Evolutionary conservation across 345 rosid species (phyloP), one percentile per base, ranked within the genome.

Genomic region (Bretschneidera sinensis): DNA sequence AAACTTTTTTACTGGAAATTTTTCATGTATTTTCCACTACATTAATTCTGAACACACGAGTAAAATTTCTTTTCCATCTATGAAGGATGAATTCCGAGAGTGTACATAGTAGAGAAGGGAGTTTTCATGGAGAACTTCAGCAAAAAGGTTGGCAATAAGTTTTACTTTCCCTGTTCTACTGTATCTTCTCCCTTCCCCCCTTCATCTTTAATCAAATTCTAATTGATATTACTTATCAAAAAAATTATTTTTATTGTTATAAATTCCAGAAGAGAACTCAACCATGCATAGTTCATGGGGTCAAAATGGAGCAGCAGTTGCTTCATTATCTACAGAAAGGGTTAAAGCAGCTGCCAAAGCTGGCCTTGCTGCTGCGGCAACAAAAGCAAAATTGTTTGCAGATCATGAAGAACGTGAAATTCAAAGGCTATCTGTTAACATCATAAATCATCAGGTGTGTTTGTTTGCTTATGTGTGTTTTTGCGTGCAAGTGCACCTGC

Each of bases 381-480:
- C 85, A 24, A 94, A 94, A 75, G 92, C 96, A 43, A 94, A 94
- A 72, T 74, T 90, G 70, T 94, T 94, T 83, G 97, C 99, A 0
- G 99, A 94, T 76, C 99, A 94, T 67, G 99, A 94, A 74, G 99
- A 94, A 64, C 86, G 99, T 1, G 99, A 94, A 78, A 94, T 94
- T 70, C 99, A 94, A 76, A 86, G 97, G 72, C 82, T 90, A 17
- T 90, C 97, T 63, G 99, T 97, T 23, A 94, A 86, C 69, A 90
- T 94, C 21, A 77, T 94, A 70, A 94, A 94, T 70, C 90, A 94
- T 73, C 97, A 94, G 95, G 99, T 86, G 77, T 34, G 25, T 25
- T 28, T 39, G 9, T 14, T 5, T 31, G 35, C 35, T 4, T 31
- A 4, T 31, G 9, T 31, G 35, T 31, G 35, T 31, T 31, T 31